Evolutionary conservation across 148 eudicot genomes (phyloP).

Genomic region (Amaranthus palmeri): DNA sequence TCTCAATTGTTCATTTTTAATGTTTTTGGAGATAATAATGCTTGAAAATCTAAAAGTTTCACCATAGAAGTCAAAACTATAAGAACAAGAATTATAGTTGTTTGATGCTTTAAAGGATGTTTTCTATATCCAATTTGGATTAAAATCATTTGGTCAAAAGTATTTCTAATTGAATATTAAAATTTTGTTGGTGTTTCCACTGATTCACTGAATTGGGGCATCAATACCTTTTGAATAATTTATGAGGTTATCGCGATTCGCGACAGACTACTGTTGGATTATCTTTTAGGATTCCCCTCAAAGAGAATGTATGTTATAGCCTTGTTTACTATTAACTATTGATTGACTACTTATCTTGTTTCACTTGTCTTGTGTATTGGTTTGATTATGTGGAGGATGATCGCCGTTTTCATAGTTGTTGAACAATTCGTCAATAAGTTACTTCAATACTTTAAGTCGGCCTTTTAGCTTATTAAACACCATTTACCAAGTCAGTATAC

Average conservation of each 20-base stretch:
- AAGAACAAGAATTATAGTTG: not conserved
- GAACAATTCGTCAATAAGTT: too few species aligned
- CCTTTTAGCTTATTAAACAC: too few species aligned
- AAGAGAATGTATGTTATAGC: not conserved
- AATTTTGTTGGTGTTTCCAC: not conserved
- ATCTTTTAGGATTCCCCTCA: not conserved
- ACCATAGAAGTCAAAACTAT: too few species aligned
- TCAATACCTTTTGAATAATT: not conserved
- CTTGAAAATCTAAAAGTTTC: too few species aligned
- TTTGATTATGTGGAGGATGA: too few species aligned
- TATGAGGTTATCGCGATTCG: not conserved
- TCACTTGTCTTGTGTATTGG: not conserved
- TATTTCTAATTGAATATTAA: not conserved
- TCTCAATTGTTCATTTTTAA: too few species aligned
- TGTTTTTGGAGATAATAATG: too few species aligned
- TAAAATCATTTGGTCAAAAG: conserved; percentile 4
- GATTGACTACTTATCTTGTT: not conserved
- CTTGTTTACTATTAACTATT: not conserved
- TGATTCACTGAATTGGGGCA: not conserved
- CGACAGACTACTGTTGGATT: not conserved
- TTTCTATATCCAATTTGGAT: not conserved
- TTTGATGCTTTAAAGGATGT: not conserved
- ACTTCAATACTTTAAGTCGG: too few species aligned
- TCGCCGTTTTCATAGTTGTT: too few species aligned
- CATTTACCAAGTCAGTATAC: not conserved